Evolutionary conservation across 768 basidiomycete species (phyloP), one percentile per base, ranked within the genome.

Genomic region (Tricholoma sp.): DNA sequence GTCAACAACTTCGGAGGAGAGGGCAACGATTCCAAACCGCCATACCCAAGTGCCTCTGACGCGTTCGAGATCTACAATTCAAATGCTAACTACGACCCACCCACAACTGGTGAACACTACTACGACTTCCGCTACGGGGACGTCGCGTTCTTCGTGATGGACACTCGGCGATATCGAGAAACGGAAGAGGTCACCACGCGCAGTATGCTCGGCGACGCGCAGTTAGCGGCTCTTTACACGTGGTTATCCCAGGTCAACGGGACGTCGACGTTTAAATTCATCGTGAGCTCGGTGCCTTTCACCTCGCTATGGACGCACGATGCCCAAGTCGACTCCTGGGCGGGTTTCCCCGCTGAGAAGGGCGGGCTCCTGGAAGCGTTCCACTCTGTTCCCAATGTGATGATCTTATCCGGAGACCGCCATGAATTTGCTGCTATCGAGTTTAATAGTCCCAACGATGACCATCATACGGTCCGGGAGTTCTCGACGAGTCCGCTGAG

Each of bases 371-470:
- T 91, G 29, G 68, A 75, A 20, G 73, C 79, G 0, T 71, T 92
- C 41, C 80, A 85, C 57, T 75, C 80, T 20, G 82, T 90, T 10
- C 85, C 87, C 0, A 90, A 91, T 62, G 81, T 89, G 47, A 70
- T 86, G 63, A 65, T 91, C 51, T 70, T 91, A 45, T 84, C 83
- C 2, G 89, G 88, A 7, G 89, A 90, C 65, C 77, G 89, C 18
- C 89, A 91, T 66, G 89, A 91, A 70, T 91, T 90, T 62, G 88
- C 88, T 1, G 81, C 81, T 4, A 78, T 89, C 60, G 81, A 86
- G 69, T 86, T 83, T 66, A 76, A 73, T 53, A 63, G 75, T 56
- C 59, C 68, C 44, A 65, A 72, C 58, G 54, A 66, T 52, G 52
- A 66, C 42, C 60, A 69, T 5, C 73, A 83, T 58, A 60, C 72